Base-by-base conservation (phyloP, 2,329 filamentous ascomycete species). In the Rhinocladiella similis region DNA sequence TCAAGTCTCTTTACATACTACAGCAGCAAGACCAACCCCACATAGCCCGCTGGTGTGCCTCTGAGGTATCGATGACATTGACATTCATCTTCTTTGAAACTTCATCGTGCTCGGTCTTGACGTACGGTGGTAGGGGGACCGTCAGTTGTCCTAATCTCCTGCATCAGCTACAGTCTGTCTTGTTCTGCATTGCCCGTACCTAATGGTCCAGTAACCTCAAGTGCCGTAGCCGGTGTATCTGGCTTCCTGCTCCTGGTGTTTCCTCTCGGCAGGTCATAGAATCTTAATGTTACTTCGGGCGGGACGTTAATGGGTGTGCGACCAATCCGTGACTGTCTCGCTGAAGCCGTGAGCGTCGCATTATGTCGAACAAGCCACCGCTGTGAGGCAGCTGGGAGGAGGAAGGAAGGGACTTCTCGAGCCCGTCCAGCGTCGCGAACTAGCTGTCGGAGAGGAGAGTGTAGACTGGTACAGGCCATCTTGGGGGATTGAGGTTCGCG, bases 31-130 rank as follows among this genome's bases (percentile, higher is more conserved):
- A n/a, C 75, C 80, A 56, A 96, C 93, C 94, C 94, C 94, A 97
- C 92, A 97, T 97, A 73, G 89, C 89, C 70, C 87, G 87, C 75
- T 97, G 93, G 61, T 89, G 80, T 75, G 86, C 87, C 51, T 84
- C 73, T 16, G 84, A 76, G 16, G 79, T 73, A 73, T 97, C 83
- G 68, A 86, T 73, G 10, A 99, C 84, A 53, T 79, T 84, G 63
- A 99, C 76, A 29, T 80, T 80, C 10, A 87, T 84, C 68, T 86
- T 88, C 63, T 82, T 79, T 25, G 80, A 75, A 49, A 80, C 80
- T 18, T 77, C 71, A 68, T 96, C 88, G 63, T 88, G 83, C 54
- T 84, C 77, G 60, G 97, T 79, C 35, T 78, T 83, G 54, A 97
- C 76, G 71, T 89, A 99, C 1, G 85, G 79, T 1, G 91, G 91